Percentiles rank a stretch among this genome's conserved stretches.
These are phyloP conservation scores for Globisporangium lucens DNA, from an alignment of 352 stramenopile genomes.

Conservation along the genomic window DNA sequence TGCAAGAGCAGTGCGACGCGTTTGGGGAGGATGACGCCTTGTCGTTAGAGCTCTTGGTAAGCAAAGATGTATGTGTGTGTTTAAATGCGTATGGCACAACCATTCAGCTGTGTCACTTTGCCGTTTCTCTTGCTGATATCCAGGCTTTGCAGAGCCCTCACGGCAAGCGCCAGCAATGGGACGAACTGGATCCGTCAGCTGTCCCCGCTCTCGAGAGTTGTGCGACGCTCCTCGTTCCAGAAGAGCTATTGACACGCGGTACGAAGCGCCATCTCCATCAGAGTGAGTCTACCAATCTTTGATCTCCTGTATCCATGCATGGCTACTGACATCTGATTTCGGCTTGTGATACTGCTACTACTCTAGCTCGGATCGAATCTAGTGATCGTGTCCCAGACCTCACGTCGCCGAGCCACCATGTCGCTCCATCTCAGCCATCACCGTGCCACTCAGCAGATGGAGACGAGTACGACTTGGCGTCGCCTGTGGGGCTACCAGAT, in stretches of 20 bases:
- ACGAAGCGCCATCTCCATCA: background rate
- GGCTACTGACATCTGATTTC: background rate
- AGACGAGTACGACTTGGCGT: constrained; percentile 64
- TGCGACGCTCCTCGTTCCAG: constrained; percentile 14
- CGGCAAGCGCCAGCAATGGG: constrained; percentile 51
- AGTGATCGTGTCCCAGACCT: constrained; percentile 22
- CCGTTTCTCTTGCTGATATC: background rate
- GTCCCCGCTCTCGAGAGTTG: background rate
- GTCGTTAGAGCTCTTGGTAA: constrained; percentile 63
- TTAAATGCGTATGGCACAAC: background rate
- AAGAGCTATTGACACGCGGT: constrained; percentile 17
- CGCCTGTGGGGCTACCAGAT: constrained; percentile 52
- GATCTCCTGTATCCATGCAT: background rate
- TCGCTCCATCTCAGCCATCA: constrained; percentile 35
- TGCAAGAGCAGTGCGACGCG: constrained; percentile 12
- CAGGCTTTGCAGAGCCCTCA: constrained; percentile 76
- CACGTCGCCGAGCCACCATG: constrained; percentile 40
- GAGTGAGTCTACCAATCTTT: background rate
- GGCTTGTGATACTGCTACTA: background rate
- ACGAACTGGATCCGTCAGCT: constrained; percentile 21
- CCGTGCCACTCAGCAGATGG: constrained; percentile 30
- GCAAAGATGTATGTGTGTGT: constrained; percentile 4
- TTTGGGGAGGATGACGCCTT: constrained; percentile 20
- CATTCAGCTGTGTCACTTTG: background rate
- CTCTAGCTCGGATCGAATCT: background rate